Evolutionary conservation across 208 protist genomes (phyloP).

Genomic region (Trypanosoma platydactyli): DNA sequence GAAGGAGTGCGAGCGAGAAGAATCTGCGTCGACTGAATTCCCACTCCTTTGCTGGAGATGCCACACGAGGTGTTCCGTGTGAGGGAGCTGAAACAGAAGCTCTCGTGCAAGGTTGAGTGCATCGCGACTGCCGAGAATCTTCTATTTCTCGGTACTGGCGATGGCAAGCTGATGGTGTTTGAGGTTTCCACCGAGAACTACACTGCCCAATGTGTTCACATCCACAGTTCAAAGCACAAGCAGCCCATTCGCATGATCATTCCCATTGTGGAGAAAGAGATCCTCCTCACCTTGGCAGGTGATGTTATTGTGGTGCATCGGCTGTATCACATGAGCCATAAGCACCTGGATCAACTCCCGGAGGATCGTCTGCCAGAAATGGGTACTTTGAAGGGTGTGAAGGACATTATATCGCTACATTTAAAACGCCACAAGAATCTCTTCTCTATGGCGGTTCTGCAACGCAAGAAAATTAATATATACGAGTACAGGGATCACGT

Average conservation of each 20-base stretch:
- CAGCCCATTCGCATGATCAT: slow-evolving; percentile 45
- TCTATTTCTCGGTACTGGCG: slow-evolving; percentile 56
- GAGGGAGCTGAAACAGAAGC: slow-evolving; percentile 23
- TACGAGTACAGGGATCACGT: slow-evolving; percentile 43
- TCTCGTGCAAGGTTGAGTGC: slow-evolving; percentile 40
- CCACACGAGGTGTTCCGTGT: slow-evolving; percentile 29
- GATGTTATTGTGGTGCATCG: slow-evolving; percentile 37
- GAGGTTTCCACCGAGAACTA: slow-evolving; percentile 19
- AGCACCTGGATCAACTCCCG: slow-evolving; percentile 25
- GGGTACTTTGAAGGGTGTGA: slow-evolving; percentile 15
- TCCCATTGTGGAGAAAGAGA: slow-evolving; percentile 26
- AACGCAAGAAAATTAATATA: slow-evolving; percentile 48
- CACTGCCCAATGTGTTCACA: slow-evolving; percentile 28
- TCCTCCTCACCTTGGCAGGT: slow-evolving; percentile 24
- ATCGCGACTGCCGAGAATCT: slow-evolving; percentile 42
- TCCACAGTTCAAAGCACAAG: slow-evolving; percentile 29
- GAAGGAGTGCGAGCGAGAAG: background rate
- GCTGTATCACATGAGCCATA: slow-evolving; percentile 11
- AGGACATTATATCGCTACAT: slow-evolving; percentile 45
- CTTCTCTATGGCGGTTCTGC: slow-evolving; percentile 54
- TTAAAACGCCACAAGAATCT: slow-evolving; percentile 45
- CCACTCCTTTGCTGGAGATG: slow-evolving; percentile 9
- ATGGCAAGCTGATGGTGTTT: slow-evolving; percentile 59
- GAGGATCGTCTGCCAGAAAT: slow-evolving; percentile 30
- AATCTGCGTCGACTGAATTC: too few species aligned